Evolutionary conservation across 1,284 basidiomycete genomes (phyloP).

Genomic region (Fomitopsis schrenkii): DNA sequence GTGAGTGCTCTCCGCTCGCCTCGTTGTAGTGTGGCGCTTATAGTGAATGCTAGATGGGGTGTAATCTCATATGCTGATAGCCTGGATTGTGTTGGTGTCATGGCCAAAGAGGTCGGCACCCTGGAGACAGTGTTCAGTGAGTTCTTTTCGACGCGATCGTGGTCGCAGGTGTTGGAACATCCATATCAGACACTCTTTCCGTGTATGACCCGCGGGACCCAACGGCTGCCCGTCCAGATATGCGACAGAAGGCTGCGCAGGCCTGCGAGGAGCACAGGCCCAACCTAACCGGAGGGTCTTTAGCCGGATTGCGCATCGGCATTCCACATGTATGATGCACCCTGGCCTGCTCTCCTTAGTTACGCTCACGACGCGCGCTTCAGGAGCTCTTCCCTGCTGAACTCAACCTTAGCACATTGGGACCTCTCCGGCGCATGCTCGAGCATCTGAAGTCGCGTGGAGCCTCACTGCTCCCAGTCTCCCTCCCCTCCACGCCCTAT

Average conservation of each 20-base stretch:
- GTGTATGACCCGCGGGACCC: constrained; percentile 75
- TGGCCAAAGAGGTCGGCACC: constrained; percentile 53
- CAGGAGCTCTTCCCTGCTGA: constrained; percentile 84
- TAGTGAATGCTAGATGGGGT: constrained; percentile 61
- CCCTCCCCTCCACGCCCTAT: constrained; percentile 73
- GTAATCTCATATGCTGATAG: constrained; percentile 93
- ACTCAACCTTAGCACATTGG: constrained; percentile 47
- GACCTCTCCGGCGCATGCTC: constrained; percentile 47
- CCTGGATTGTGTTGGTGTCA: constrained; percentile 89
- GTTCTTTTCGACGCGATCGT: constrained; percentile 17
- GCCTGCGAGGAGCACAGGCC: constrained; percentile 10
- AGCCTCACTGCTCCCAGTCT: constrained; percentile 70
- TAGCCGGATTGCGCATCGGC: constrained; percentile 53
- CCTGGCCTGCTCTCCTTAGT: constrained; percentile 16
- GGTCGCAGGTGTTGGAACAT: neutral
- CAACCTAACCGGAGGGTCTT: constrained; percentile 14
- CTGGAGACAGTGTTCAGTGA: constrained; percentile 62
- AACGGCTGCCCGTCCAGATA: constrained; percentile 54
- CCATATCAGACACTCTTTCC: constrained; percentile 54
- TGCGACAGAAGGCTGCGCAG: constrained; percentile 32
- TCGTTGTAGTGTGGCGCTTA: neutral
- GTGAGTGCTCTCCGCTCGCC: constrained; percentile 30
- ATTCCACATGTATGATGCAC: constrained; percentile 38
- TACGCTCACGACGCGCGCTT: neutral
- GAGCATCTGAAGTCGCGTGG: constrained; percentile 52